Conservation (phyloP, 2,329 filamentous ascomycete genomes). For the Furcasterigmium furcatum region DNA sequence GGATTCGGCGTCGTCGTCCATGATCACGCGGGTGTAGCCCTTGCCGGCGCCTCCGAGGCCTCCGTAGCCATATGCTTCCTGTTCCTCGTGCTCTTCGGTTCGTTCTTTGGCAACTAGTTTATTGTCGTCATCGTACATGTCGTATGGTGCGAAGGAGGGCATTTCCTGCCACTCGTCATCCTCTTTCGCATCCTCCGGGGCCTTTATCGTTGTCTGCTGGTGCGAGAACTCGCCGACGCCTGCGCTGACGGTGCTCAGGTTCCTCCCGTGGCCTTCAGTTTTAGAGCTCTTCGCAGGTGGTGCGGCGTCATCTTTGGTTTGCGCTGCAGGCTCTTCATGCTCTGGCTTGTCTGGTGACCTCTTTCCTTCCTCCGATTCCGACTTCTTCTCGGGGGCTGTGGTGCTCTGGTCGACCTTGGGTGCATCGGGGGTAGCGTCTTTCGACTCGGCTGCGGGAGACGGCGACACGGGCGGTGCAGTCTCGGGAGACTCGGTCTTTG, state of each 20-base stretch:
- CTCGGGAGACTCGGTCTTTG: background rate
- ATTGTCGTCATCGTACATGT: slow-evolving; percentile 94
- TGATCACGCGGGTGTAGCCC: slow-evolving; percentile 90
- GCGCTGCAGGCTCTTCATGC: too few species aligned
- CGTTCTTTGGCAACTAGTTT: slow-evolving; percentile 81
- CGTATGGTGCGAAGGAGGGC: slow-evolving; percentile 88
- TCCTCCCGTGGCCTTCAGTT: slow-evolving; percentile 17
- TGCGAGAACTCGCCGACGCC: slow-evolving; percentile 76
- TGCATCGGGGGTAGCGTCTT: background rate
- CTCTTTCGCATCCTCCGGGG: slow-evolving; percentile 45
- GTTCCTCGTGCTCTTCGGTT: slow-evolving; percentile 66
- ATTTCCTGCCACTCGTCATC: slow-evolving; percentile 86
- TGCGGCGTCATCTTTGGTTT: too few species aligned
- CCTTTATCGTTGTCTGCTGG: slow-evolving; percentile 65
- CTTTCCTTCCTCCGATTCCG: too few species aligned
- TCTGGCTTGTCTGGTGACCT: too few species aligned
- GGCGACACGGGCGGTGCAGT: background rate
- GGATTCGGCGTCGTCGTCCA: slow-evolving; percentile 92
- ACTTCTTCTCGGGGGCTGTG: too few species aligned
- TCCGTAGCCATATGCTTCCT: slow-evolving; percentile 64
- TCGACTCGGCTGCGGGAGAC: slow-evolving; percentile 5
- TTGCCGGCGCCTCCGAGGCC: slow-evolving; percentile 86
- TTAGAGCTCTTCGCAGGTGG: too few species aligned
- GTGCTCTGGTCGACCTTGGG: slow-evolving; percentile 1
- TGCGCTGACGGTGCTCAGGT: slow-evolving; percentile 34